Percentiles rank a stretch among this genome's conserved stretches.
Evolutionary conservation across 192 early-diverging fungal species (phyloP).

Genomic region (Phlyctochytrium arcticum): DNA sequence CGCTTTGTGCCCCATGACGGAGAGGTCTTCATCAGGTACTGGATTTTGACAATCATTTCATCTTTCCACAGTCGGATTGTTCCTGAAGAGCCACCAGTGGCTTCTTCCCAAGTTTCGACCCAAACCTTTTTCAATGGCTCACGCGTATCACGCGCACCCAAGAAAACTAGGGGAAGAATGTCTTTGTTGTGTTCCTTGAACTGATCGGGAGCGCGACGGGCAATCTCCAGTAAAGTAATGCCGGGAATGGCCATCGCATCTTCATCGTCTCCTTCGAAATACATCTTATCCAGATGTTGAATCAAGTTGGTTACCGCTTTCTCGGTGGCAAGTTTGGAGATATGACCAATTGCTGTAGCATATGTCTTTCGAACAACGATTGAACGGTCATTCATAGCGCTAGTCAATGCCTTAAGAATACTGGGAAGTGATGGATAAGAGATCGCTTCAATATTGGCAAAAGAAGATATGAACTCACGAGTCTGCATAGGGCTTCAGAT

Average conservation of each 20-base stretch:
- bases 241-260: constrained; percentile 67
- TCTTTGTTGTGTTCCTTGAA: constrained; percentile 49
- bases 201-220: constrained; percentile 58
- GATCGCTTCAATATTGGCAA: neutral
- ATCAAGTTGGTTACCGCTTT: constrained; percentile 60
- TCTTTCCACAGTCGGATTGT: constrained; percentile 59
- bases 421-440: no score
- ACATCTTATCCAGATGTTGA: constrained; percentile 66
- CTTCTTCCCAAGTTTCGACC: constrained; percentile 74
- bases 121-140: constrained; percentile 56
- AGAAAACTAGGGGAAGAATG: constrained; percentile 67
- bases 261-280: constrained; percentile 71
- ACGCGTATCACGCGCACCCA: constrained; percentile 63
- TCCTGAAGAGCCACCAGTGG: constrained; percentile 58
- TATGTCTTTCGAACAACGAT: constrained; percentile 79
- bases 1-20: constrained; percentile 76
- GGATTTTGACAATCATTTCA: constrained; percentile 59
- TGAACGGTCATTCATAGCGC: constrained; percentile 70
- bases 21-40: constrained; percentile 46
- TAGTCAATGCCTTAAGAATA: neutral
- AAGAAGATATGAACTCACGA: neutral
- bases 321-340: constrained; percentile 53
- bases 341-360: constrained; percentile 79
- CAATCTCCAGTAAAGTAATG: constrained; percentile 63
- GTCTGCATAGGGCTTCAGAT: constrained; percentile 69